Evolutionary conservation across 2,329 filamentous ascomycete species (phyloP).

Genomic region (Aureobasidium sp.): DNA sequence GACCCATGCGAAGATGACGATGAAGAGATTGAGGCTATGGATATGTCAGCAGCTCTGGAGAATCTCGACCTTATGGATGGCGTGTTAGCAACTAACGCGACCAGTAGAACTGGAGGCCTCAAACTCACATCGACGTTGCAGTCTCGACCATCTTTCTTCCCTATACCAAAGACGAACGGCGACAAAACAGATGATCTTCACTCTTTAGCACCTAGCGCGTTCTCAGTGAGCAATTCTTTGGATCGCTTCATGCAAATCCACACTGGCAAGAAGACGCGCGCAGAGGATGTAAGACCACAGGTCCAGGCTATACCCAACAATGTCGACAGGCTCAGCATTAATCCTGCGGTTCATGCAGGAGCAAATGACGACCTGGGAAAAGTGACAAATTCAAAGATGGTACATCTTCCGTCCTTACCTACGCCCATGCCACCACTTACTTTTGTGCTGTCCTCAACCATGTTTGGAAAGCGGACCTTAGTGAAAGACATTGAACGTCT

Average conservation of each 20-base stretch:
- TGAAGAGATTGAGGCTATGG: constrained; percentile 28
- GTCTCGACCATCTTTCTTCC: background rate
- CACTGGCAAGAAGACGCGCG: constrained; percentile 23
- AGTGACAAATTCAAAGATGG: background rate
- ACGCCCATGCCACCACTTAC: constrained; percentile 22
- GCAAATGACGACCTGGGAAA: background rate
- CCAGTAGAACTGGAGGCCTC: background rate
- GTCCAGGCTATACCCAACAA: background rate
- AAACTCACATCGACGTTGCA: background rate
- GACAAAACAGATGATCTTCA: background rate
- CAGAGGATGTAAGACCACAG: background rate
- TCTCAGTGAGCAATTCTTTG: constrained; percentile 39
- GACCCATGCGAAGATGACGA: constrained; percentile 31
- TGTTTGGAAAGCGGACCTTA: constrained; percentile 41
- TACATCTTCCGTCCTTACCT: constrained; percentile 6
- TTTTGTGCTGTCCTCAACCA: constrained; percentile 48
- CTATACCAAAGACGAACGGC: background rate
- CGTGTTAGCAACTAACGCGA: background rate
- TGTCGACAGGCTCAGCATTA: background rate
- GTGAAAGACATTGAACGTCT: constrained; percentile 44
- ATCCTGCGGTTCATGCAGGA: background rate
- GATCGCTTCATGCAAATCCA: constrained; percentile 47
- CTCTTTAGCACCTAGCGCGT: constrained; percentile 31
- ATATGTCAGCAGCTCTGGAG: background rate
- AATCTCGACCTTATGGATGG: background rate